Percentiles rank a stretch among this genome's conserved stretches.
These are phyloP conservation scores for Penicillium sp. DNA, from an alignment of 2,329 filamentous ascomycete species.

Conservation along the genomic window DNA sequence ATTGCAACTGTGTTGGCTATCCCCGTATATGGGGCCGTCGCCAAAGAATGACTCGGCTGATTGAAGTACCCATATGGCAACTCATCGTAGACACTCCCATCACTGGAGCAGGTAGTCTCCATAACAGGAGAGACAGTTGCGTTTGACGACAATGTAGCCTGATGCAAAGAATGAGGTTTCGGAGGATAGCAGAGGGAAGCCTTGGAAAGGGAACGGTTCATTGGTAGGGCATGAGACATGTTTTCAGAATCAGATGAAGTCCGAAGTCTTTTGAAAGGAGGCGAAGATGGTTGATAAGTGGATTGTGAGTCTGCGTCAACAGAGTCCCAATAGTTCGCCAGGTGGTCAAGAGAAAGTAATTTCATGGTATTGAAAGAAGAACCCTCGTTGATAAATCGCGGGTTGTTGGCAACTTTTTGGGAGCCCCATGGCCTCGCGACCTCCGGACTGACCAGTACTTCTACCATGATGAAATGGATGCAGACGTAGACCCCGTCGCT, in stretches of 20 bases:
- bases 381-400: background rate
- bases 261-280: background rate
- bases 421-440: conserved; percentile 6
- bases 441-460: conserved; percentile 12
- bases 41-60: background rate
- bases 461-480: conserved; percentile 14
- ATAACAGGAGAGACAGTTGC: background rate
- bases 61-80: background rate
- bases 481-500: background rate
- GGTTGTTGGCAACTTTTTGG: background rate
- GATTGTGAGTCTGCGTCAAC: background rate
- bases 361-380: background rate
- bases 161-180: background rate
- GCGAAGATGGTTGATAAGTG: background rate
- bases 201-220: background rate
- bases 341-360: background rate
- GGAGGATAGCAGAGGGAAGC: background rate
- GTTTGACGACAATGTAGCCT: background rate
- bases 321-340: background rate
- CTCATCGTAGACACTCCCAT: background rate
- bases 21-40: background rate
- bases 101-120: background rate
- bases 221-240: background rate
- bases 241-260: background rate
- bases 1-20: background rate